These are phyloP conservation scores for Williopsis jadinii DNA, from an alignment of 1,139 yeast genomes.

Conservation along the genomic window DNA sequence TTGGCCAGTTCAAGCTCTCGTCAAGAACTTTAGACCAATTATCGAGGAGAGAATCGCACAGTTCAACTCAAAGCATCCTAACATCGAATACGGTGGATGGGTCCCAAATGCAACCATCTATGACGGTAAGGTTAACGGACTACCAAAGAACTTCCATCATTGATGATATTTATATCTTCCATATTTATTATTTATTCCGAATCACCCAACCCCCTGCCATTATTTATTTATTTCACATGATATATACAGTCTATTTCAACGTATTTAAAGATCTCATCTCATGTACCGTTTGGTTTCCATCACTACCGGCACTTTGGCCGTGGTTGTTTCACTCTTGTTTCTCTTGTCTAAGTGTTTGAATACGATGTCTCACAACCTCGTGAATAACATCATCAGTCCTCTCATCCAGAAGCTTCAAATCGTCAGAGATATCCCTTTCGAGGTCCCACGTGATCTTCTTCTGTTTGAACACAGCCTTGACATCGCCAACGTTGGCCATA, in stretches of 20 bases:
- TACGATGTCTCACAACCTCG: slow-evolving; percentile 32
- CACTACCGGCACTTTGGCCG: too few species aligned
- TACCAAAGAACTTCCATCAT: slow-evolving; percentile 35
- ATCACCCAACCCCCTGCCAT: background rate
- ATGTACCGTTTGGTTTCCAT: too few species aligned
- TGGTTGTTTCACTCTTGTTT: background rate
- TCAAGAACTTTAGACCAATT: slow-evolving; percentile 74
- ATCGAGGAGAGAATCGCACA: slow-evolving; percentile 65
- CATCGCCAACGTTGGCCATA: slow-evolving; percentile 8
- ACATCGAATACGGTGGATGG: slow-evolving; percentile 74
- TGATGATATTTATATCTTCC: slow-evolving; percentile 1
- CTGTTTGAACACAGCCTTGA: slow-evolving; percentile 23
- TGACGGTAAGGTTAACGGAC: slow-evolving; percentile 61
- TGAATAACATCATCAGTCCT: slow-evolving; percentile 34
- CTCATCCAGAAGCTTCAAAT: slow-evolving; percentile 30
- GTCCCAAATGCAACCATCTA: slow-evolving; percentile 50
- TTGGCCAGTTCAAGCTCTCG: slow-evolving; percentile 87
- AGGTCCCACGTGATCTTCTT: slow-evolving; percentile 32
- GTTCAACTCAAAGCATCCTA: slow-evolving; percentile 33
- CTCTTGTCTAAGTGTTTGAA: slow-evolving; percentile 15
- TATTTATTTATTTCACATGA: slow-evolving; percentile 1
- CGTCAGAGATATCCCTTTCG: slow-evolving; percentile 31
- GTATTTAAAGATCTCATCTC: too few species aligned
- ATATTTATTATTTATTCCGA: slow-evolving; percentile 1
- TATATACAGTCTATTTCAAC: too few species aligned